Percentiles rank a stretch among this genome's conserved stretches.
phyloP scores from a whole-genome alignment of 306 rosid species.

The Carpinus viminea region DNA sequence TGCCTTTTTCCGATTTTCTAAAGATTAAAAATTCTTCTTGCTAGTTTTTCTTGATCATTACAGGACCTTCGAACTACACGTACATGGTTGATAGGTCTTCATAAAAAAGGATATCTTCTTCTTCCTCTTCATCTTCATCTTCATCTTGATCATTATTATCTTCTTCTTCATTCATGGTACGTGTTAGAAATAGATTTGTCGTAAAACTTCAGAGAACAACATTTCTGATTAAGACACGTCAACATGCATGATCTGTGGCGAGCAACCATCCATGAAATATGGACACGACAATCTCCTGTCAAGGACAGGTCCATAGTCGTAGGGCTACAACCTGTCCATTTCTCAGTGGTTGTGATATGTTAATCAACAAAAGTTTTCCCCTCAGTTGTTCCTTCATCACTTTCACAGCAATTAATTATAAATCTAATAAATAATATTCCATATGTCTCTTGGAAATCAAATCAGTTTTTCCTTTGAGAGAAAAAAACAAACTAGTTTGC shows the following conservation, averaged over 20 bases:
- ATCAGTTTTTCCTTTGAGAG: not conserved
- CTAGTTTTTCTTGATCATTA: no score
- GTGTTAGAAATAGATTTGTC: conserved; percentile 33
- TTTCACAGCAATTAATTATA: not conserved
- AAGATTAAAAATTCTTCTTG: not conserved
- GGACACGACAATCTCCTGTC: conserved; percentile 31
- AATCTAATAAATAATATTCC: not conserved
- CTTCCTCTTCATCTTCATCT: not conserved
- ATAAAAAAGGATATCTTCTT: not conserved
- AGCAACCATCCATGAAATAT: conserved; percentile 25
- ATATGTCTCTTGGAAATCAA: not conserved
- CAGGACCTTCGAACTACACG: no score
- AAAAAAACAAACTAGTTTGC: not conserved
- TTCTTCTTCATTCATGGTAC: not conserved
- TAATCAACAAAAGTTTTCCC: not conserved
- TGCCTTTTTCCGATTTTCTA: not conserved
- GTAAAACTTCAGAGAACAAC: conserved; percentile 49
- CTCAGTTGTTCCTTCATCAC: not conserved
- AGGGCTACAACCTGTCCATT: conserved; percentile 25
- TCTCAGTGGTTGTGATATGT: conserved; percentile 10
- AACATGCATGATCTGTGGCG: conserved; percentile 45
- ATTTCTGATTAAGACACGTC: conserved; percentile 42
- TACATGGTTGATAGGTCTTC: not conserved
- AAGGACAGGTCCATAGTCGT: conserved; percentile 10
- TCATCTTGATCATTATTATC: no score